Percentiles rank a stretch among this genome's conserved stretches.
Conservation (phyloP, 805 yeast species). For the Saturnispora galanensis region DNA sequence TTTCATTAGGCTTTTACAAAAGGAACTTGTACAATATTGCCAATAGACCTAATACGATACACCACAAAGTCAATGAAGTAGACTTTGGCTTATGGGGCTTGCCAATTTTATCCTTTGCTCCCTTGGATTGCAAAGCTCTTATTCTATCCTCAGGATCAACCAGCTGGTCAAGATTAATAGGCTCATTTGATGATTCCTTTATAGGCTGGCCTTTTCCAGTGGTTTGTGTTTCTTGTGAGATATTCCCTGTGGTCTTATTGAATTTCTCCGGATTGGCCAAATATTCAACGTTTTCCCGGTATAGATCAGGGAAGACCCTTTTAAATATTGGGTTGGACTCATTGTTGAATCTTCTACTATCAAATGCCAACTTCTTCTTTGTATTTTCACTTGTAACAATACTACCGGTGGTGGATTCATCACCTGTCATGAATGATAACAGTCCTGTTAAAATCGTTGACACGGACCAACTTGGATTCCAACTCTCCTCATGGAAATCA, state of each 20-base stretch:
- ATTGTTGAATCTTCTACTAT: slow-evolving; percentile 52
- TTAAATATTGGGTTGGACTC: slow-evolving; percentile 46
- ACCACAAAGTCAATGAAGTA: not conserved
- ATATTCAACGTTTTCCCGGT: slow-evolving; percentile 32
- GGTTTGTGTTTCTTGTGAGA: no score
- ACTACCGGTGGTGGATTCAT: slow-evolving; percentile 78
- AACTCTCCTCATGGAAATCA: slow-evolving; percentile 86
- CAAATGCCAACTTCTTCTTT: slow-evolving; percentile 47
- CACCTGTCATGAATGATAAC: slow-evolving; percentile 85
- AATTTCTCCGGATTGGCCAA: slow-evolving; percentile 14
- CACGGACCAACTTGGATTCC: slow-evolving; percentile 98
- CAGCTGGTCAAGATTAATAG: slow-evolving; percentile 28
- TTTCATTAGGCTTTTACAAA: not conserved
- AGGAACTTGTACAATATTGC: slow-evolving; percentile 2
- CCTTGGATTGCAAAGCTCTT: slow-evolving; percentile 27
- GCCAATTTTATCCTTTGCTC: not conserved
- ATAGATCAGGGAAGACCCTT: slow-evolving; percentile 60
- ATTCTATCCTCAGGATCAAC: slow-evolving; percentile 65
- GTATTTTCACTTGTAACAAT: slow-evolving; percentile 52
- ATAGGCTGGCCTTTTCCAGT: slow-evolving; percentile 6
- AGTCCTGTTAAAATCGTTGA: slow-evolving; percentile 80
- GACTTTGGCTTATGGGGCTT: not conserved
- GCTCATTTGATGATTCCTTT: not conserved
- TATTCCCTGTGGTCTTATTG: no score
- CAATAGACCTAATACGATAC: slow-evolving; percentile 3